Base-by-base conservation (phyloP, 2,329 filamentous ascomycete genomes). In the Xylaria sp. region DNA sequence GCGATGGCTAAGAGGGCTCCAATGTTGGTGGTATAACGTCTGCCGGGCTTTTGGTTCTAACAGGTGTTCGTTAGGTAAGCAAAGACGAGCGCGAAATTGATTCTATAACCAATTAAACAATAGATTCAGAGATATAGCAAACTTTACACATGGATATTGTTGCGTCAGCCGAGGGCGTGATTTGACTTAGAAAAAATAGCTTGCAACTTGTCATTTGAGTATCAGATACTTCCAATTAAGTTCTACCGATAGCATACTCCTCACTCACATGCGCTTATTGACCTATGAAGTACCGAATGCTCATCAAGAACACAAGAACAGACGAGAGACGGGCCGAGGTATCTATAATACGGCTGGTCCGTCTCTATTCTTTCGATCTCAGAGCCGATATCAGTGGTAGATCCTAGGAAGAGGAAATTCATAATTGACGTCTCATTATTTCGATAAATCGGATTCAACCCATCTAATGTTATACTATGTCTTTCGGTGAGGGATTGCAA, bases 201-300 rank as follows among this genome's bases (percentile, higher is more conserved):
- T 63, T 58, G 13, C 46, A 17, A 6, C 13, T 28, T 49, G 23
- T 6, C n/a, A 28, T 11, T 49, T 28, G 13, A 11, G 46, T 5
- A 17, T 28, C 23, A 31, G 10, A 40, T 23, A 36, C 5, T 9
- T 44, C 31, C 31, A 40, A 31, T 42, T 49, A 28, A 26, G 5
- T 44, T 9, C 46, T 28, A 23, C 15, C 15, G 3, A 15, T 10
- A 31, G 49, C 28, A 53, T 13, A 11, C 38, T 61, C 23, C n/a
- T 56, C n/a, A 3, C 9, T n/a, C 36, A 54, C 23, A 23, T 56
- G 13, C 13, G 13, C 17, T 7, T n/a, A 53, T 33, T 11, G n/a
- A 17, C 26, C 28, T 31, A 36, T 40, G n/a, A 40, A 31, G 62
- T 38, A 61, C 58, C n/a, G 6, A 28, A 66, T 42, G 20, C 28